Base-by-base conservation (phyloP, 371 early-diverging fungal genomes). In the Neoconidiobolus thromboides region DNA sequence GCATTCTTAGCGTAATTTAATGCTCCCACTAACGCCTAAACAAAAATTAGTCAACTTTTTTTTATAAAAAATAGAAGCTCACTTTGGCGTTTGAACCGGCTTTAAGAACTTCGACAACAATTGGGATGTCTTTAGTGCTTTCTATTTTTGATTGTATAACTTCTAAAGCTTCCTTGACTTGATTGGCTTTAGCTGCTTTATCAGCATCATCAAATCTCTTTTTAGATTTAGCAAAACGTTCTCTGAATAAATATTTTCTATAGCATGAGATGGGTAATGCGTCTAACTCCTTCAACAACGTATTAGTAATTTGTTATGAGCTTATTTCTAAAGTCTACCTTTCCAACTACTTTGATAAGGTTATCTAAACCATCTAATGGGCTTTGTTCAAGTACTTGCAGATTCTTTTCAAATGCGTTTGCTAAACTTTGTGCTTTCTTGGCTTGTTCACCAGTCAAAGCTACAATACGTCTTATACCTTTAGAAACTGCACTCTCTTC, bases 381-480 rank as follows among this genome's bases (percentile, higher is more conserved):
- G 40, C 88, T 68, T 12, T 64, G 65, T 39, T 77, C 70, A 42
- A 92, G 74, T 9, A 66, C 59, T 43, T 75, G 71, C 54, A 95
- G 57, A 63, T 79, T 77, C 48, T 65, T 61, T 44, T 73, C 76
- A 65, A 87, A 83, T 15, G 76, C 78, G 36, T 77, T 73, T 47
- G 88, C 88, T 39, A 76, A 65, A 6, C 75, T 73, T 46, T 80
- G 77, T 42, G 86, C 87, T 64, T 75, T 72, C 50, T 73, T 62
- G 38, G 96, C 96, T 67, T 89, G 93, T 61, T 89, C 87, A 43
- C 96, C 96, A 14, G 98, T 96, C 43, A 96, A 88, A 41, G 93
- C 98, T 37, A 92, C 83, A 57, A 99, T 93, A 70, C 99, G 89
- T 58, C 99, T 85, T 59, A 95, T 85, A 64, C 96, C 97, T 79